phyloP scores from a whole-genome alignment of 768 basidiomycete species.

The Kwoniella bestiolae region DNA sequence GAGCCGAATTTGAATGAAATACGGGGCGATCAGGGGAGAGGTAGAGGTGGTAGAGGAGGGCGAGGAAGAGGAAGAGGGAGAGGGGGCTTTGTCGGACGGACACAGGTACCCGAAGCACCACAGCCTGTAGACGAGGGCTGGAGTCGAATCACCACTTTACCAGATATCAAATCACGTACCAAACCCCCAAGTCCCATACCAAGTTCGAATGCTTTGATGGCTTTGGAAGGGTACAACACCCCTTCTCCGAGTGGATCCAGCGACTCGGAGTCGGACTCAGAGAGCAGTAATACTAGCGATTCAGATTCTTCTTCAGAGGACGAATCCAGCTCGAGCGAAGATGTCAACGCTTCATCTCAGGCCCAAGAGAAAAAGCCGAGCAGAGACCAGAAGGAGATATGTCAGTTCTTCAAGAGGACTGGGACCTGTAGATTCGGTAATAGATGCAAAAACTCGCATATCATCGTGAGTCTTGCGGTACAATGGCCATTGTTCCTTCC shows the following conservation, averaged over 20 bases:
- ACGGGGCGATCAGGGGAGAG: not conserved
- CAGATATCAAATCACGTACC: not conserved
- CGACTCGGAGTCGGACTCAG: slow-evolving; percentile 46
- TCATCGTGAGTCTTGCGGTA: not conserved
- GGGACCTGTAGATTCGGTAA: slow-evolving; percentile 45
- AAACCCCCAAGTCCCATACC: not conserved
- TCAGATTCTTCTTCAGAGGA: slow-evolving; percentile 36
- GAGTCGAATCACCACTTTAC: slow-evolving; percentile 1
- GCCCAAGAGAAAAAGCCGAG: not conserved
- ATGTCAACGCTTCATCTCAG: not conserved
- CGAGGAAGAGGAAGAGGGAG: slow-evolving; percentile 21
- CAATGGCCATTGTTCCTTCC: not conserved
- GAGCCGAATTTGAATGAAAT: not conserved
- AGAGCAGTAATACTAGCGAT: slow-evolving; percentile 26
- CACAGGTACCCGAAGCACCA: slow-evolving; percentile 45
- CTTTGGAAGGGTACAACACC: slow-evolving; percentile 46
- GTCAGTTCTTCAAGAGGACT: slow-evolving; percentile 42
- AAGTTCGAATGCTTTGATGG: slow-evolving; percentile 45
- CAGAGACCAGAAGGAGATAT: slow-evolving; percentile 19
- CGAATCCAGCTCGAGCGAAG: slow-evolving; percentile 4
- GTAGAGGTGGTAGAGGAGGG: slow-evolving; percentile 2
- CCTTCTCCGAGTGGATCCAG: slow-evolving; percentile 35
- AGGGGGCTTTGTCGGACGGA: slow-evolving; percentile 50
- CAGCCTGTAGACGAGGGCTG: slow-evolving; percentile 3
- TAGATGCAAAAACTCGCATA: slow-evolving; percentile 49